Evolutionary conservation across 2,329 filamentous ascomycete genomes (phyloP), one percentile per base, ranked within the genome.

Genomic region (Ceratocystis colombiana): DNA sequence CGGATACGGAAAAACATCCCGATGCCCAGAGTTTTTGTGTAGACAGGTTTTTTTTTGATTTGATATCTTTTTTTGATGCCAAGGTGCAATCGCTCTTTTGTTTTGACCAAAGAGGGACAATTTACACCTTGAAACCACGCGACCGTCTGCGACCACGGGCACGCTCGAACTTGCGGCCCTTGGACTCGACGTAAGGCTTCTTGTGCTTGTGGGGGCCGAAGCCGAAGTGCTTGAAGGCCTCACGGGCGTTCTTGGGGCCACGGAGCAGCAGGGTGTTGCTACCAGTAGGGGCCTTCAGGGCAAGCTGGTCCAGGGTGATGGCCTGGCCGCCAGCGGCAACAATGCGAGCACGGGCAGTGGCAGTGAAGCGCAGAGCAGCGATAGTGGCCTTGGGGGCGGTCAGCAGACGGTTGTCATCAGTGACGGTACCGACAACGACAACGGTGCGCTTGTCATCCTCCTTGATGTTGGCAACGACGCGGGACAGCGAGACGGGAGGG

Each of bases 111-210:
- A 67, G 20, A 41, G 45, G 62, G 28, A 64, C 15, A 65, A 62
- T 78, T 90, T 96, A 99, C 78, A 99, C 94, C 91, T 99, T 99
- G 92, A 99, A 99, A 86, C 95, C 94, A 77, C 89, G 87, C 75
- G 92, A 97, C 79, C 91, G 85, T 88, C 94, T 95, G 82, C 94
- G 92, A 81, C 94, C 95, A 94, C 94, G 92, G 76, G 92, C 94
- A 76, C 87, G 86, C 88, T 99, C 95, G 84, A 99, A 99, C 86
- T 99, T 99, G 82, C 94, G 89, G 77, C 95, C 95, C 89, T 99
- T 99, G 84, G 90, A 96, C 81, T 90, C 85, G 76, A 99, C 85
- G 74, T 96, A 89, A 73, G 93, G 93, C 86, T 96, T 97, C 93
- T 97, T 99, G 88, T 96, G 83, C 80, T 87, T 92, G 87, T 99